phyloP scores from a whole-genome alignment of 805 yeast genomes.

The Candida schatavii region DNA sequence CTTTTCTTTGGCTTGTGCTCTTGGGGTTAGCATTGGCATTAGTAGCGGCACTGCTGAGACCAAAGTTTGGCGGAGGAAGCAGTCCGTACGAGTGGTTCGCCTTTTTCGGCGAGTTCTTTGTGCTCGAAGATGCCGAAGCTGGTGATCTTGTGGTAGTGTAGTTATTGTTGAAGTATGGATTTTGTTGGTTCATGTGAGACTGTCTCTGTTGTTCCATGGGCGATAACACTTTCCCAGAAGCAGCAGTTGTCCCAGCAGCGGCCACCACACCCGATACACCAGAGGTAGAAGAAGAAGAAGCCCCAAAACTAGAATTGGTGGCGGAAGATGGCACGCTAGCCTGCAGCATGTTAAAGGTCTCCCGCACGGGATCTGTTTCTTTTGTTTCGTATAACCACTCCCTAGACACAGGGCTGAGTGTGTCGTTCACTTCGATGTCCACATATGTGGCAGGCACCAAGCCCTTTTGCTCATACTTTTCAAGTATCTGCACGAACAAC shows the following conservation, averaged over 20 bases:
- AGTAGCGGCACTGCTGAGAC: background rate
- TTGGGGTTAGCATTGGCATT: background rate
- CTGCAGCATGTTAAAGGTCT: background rate
- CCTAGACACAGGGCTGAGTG: slow-evolving; percentile 26
- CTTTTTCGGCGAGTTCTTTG: background rate
- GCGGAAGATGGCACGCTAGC: background rate
- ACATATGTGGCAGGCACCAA: slow-evolving; percentile 40
- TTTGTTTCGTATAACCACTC: slow-evolving; percentile 28
- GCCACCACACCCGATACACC: too few species aligned
- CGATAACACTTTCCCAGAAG: background rate
- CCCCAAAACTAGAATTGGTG: background rate
- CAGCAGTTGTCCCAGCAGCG: background rate
- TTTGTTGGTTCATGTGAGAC: background rate
- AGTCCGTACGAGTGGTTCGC: background rate
- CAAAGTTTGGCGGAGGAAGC: background rate
- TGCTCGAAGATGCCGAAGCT: background rate
- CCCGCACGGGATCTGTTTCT: background rate
- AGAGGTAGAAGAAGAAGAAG: too few species aligned
- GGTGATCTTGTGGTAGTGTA: background rate
- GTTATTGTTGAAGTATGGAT: background rate
- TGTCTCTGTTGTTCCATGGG: background rate
- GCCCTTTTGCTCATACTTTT: slow-evolving; percentile 15
- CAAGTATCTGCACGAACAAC: slow-evolving; percentile 26
- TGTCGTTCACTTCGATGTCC: slow-evolving; percentile 38
- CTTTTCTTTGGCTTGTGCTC: background rate